phyloP scores from a whole-genome alignment of 2,329 filamentous ascomycete species.

The Leptoxyphium fumago region DNA sequence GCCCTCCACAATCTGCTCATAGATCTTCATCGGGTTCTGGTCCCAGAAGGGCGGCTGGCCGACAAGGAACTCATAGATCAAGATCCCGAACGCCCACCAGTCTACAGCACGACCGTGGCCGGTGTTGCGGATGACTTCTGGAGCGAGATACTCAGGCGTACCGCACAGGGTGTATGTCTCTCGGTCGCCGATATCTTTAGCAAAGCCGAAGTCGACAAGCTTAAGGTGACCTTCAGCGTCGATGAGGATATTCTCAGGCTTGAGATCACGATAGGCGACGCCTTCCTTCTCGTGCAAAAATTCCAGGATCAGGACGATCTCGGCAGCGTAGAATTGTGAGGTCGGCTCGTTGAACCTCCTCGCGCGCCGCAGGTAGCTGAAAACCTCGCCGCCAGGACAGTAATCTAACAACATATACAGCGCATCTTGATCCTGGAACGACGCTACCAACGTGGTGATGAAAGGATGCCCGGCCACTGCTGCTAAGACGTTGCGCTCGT shows the following conservation, averaged over 20 bases:
- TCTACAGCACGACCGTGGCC: constrained; percentile 61
- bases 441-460: constrained; percentile 63
- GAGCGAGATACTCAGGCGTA: constrained; percentile 71
- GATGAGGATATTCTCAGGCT: constrained; percentile 69
- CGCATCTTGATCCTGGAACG: constrained; percentile 65
- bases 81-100: constrained; percentile 76
- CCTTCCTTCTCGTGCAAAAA: constrained; percentile 67
- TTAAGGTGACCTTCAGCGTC: constrained; percentile 68
- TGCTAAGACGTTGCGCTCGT: constrained; percentile 64
- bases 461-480: constrained; percentile 70
- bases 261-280: constrained; percentile 68
- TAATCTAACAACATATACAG: constrained; percentile 76
- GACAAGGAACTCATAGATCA: constrained; percentile 73
- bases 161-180: constrained; percentile 77
- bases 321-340: constrained; percentile 68
- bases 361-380: constrained; percentile 64
- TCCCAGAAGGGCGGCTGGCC: constrained; percentile 82
- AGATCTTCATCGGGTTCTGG: constrained; percentile 74
- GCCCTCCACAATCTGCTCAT: constrained; percentile 68
- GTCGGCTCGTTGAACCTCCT: constrained; percentile 66
- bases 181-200: constrained; percentile 56
- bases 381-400: constrained; percentile 70
- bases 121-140: constrained; percentile 73
- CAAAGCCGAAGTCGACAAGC: constrained; percentile 74
- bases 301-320: constrained; percentile 69